Evolutionary conservation across 2,329 filamentous ascomycete species (phyloP).

Genomic region (Trichoderma sp.): DNA sequence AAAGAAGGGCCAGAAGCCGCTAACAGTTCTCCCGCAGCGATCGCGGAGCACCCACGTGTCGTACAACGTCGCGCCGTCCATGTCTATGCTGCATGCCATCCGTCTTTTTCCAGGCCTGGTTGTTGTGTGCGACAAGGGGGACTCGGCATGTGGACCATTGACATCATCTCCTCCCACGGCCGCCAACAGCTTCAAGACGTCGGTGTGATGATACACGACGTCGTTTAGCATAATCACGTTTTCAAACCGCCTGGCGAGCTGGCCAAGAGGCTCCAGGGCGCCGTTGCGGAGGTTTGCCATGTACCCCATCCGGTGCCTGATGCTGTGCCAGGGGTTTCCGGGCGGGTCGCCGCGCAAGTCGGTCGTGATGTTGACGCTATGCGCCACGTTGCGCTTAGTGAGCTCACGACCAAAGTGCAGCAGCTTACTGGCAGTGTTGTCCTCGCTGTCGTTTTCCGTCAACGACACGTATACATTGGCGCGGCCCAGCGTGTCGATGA

Average conservation of each 20-base stretch:
- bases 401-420: slow-evolving; percentile 19
- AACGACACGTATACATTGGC: slow-evolving; percentile 20
- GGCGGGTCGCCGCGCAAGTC: slow-evolving; percentile 17
- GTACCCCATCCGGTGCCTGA: slow-evolving; percentile 18
- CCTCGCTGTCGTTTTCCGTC: slow-evolving; percentile 19
- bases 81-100: slow-evolving; percentile 20
- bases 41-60: slow-evolving; percentile 21
- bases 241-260: slow-evolving; percentile 17
- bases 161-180: slow-evolving; percentile 19
- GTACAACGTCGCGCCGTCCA: slow-evolving; percentile 20
- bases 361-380: slow-evolving; percentile 19
- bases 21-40: slow-evolving; percentile 16
- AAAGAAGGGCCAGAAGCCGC: slow-evolving; percentile 21
- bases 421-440: slow-evolving; percentile 20
- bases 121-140: neutral
- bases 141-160: neutral
- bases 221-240: slow-evolving; percentile 19
- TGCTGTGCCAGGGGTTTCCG: slow-evolving; percentile 17
- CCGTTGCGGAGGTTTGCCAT: slow-evolving; percentile 22
- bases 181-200: slow-evolving; percentile 18
- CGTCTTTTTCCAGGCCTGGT: slow-evolving; percentile 3
- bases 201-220: slow-evolving; percentile 20
- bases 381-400: slow-evolving; percentile 11
- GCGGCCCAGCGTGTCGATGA: slow-evolving; percentile 19
- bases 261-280: slow-evolving; percentile 14